phyloP scores from a whole-genome alignment of 305 asterid genomes.

The Fraxinus sp. region DNA sequence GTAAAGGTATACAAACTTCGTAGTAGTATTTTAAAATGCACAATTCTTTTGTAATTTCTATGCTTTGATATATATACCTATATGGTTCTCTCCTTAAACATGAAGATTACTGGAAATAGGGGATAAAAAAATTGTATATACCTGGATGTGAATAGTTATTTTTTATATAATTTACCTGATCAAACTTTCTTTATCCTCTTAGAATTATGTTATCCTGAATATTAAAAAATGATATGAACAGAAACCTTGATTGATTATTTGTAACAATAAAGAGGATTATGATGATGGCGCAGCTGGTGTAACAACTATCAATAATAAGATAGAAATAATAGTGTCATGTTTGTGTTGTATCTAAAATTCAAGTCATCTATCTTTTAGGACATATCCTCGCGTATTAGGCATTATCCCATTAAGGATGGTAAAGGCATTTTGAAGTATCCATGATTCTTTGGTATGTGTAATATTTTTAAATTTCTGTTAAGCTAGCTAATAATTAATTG shows the following conservation, averaged over 20 bases:
- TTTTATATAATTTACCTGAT: neutral
- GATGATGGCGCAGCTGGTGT: neutral
- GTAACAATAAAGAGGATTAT: neutral
- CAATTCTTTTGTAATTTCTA: neutral
- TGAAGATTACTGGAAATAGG: neutral
- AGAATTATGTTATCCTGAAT: neutral
- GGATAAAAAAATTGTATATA: neutral
- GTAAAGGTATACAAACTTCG: neutral
- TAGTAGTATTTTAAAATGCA: neutral
- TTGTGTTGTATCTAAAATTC: neutral
- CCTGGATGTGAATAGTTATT: neutral
- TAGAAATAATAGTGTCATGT: neutral
- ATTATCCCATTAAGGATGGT: neutral
- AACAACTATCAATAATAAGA: neutral
- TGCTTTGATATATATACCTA: neutral
- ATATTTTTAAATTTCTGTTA: neutral
- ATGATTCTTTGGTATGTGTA: neutral
- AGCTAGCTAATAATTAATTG: conserved; percentile 6
- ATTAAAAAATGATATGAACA: neutral
- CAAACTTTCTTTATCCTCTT: neutral
- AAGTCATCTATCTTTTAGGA: neutral
- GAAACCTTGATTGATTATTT: neutral
- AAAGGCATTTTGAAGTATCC: neutral
- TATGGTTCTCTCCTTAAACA: neutral
- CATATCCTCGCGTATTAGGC: neutral